phyloP scores from a whole-genome alignment of 1,284 basidiomycete genomes.

The Ceratobasidium sp. region DNA sequence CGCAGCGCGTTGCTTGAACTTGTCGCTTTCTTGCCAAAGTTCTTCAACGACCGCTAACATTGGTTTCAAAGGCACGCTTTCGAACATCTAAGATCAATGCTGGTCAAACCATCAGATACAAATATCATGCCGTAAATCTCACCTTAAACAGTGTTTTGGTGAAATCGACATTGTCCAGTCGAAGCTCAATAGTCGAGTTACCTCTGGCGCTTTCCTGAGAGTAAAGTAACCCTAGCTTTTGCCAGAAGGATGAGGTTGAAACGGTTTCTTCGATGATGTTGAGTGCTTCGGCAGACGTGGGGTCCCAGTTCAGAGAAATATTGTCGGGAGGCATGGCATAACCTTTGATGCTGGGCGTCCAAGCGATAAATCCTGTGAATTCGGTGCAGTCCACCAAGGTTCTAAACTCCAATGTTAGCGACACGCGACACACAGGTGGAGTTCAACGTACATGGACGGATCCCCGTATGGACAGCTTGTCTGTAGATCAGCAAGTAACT shows the following conservation, averaged over 20 bases:
- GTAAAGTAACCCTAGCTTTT: conserved; percentile 69
- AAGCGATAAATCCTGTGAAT: conserved; percentile 86
- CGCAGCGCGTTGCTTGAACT: conserved; percentile 92
- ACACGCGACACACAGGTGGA: conserved; percentile 50
- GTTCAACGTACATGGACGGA: conserved; percentile 11
- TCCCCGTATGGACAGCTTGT: conserved; percentile 7
- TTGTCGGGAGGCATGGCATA: conserved; percentile 66
- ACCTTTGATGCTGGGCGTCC: conserved; percentile 79
- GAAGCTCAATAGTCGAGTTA: conserved; percentile 63
- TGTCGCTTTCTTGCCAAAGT: conserved; percentile 76
- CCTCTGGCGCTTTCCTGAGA: conserved; percentile 72
- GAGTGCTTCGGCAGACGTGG: conserved; percentile 60
- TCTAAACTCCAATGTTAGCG: conserved; percentile 58
- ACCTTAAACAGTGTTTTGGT: conserved; percentile 75
- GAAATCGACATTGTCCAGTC: conserved; percentile 73
- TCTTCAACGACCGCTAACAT: conserved; percentile 71
- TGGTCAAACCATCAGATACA: conserved; percentile 38
- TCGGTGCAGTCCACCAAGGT: conserved; percentile 80
- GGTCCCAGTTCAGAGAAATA: conserved; percentile 75
- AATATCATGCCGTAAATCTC: conserved; percentile 35
- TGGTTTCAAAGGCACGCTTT: conserved; percentile 65
- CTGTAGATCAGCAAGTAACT: conserved; percentile 64
- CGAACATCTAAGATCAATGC: conserved; percentile 71
- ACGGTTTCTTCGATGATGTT: conserved; percentile 12
- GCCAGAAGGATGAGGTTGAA: conserved; percentile 13